These are phyloP conservation scores for Dactylonectria estremocensis DNA, from an alignment of 2,329 filamentous ascomycete genomes.

Conservation along the genomic window DNA sequence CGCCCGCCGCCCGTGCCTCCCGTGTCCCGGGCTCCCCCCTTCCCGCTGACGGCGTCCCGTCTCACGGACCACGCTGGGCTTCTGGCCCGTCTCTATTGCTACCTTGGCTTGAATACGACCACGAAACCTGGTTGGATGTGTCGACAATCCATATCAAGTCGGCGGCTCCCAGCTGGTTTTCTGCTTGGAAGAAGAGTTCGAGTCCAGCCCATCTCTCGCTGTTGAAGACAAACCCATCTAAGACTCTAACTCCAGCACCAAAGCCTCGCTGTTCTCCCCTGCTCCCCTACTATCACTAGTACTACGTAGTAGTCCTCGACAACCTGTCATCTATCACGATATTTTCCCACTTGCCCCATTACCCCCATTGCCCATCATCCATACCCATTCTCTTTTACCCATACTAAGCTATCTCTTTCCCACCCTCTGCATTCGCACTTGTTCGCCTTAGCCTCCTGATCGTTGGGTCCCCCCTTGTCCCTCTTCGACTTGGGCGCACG, in stretches of 20 bases:
- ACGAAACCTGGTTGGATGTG: not conserved
- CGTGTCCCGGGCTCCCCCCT: not conserved
- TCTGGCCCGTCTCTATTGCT: not conserved
- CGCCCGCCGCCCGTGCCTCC: slow-evolving; percentile 1
- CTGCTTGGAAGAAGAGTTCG: not conserved
- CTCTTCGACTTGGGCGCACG: not conserved
- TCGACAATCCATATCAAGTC: slow-evolving; percentile 1
- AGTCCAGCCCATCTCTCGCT: not conserved
- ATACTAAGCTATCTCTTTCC: not conserved
- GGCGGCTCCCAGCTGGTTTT: not conserved
- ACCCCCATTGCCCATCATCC: not conserved
- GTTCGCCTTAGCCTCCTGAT: not conserved
- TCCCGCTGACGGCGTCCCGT: not conserved
- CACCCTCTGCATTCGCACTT: not conserved
- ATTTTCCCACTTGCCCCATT: not conserved
- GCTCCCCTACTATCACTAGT: not conserved
- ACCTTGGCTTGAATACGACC: not conserved
- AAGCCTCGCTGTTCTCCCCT: not conserved
- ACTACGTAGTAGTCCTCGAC: not conserved
- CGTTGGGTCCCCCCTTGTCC: not conserved
- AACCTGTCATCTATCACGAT: not conserved
- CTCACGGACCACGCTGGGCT: not conserved
- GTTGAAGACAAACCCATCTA: not conserved
- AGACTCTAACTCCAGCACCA: not conserved
- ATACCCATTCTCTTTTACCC: not conserved